Percentiles rank a stretch among this genome's conserved stretches.
phyloP scores from a whole-genome alignment of 371 early-diverging fungal genomes.

The Mucor irregularis region DNA sequence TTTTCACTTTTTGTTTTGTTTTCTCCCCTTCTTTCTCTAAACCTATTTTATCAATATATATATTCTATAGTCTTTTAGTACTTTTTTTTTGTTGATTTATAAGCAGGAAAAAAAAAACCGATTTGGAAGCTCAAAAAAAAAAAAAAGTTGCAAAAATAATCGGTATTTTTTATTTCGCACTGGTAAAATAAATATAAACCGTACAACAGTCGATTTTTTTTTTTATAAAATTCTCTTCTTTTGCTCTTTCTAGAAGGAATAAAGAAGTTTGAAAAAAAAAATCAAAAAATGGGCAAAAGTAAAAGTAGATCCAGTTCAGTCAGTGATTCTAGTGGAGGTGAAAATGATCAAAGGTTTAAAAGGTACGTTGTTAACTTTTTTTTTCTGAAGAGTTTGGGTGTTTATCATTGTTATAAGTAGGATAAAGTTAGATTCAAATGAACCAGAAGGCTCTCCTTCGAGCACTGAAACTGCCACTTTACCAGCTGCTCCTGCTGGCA shows the following conservation, averaged over 20 bases:
- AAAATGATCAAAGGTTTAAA: slow-evolving; percentile 12
- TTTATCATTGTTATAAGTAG: slow-evolving; percentile 3
- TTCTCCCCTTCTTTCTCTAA: no score
- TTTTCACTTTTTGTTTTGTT: neutral
- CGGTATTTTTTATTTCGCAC: no score
- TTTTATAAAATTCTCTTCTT: neutral
- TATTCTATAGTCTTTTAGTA: no score
- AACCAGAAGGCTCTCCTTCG: neutral
- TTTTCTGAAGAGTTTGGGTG: neutral
- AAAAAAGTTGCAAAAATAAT: no score
- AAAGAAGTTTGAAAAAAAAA: no score
- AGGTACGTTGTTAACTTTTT: slow-evolving; percentile 7
- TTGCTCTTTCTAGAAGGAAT: neutral
- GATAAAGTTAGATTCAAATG: slow-evolving; percentile 15
- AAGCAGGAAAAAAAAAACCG: no score
- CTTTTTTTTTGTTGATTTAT: no score
- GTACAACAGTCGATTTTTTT: neutral
- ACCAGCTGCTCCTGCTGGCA: neutral
- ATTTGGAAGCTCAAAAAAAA: no score
- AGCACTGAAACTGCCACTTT: neutral
- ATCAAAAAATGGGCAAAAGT: slow-evolving; percentile 11
- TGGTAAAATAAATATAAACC: neutral
- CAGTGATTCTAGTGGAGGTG: slow-evolving; percentile 8
- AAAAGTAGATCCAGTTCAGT: slow-evolving; percentile 23
- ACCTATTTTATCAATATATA: no score